A percentile compares a stretch with the other conserved stretches of the same genome.
Evolutionary conservation across 2,329 filamentous ascomycete species (phyloP).

Genomic region (Fusarium multiceps): DNA sequence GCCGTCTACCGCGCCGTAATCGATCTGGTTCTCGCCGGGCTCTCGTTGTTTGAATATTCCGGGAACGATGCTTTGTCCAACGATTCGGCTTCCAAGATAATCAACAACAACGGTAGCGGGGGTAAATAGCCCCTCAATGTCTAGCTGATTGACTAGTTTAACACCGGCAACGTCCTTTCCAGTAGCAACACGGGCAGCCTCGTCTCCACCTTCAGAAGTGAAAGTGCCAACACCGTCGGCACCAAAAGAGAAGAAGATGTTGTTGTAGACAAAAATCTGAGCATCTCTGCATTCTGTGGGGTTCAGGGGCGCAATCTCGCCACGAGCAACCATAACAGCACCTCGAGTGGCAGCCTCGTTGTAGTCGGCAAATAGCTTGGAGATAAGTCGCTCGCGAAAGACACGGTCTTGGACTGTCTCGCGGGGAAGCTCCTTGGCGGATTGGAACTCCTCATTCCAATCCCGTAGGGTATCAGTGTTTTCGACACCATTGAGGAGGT

Average conservation of each 20-base stretch:
- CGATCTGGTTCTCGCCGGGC: constrained; percentile 97
- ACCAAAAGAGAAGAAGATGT: constrained; percentile 99
- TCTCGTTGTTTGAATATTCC: constrained; percentile 99
- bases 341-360: constrained; percentile 94
- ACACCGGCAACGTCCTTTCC: constrained; percentile 97
- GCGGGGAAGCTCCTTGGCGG: constrained; percentile 91
- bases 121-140: constrained; percentile 93
- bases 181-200: constrained; percentile 93
- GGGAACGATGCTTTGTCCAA: constrained; percentile 97
- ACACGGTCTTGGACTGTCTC: constrained; percentile 95
- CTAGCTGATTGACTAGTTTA: constrained; percentile 94
- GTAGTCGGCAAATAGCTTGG: constrained; percentile 97
- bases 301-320: constrained; percentile 93
- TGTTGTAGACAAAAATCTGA: constrained; percentile 99
- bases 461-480: constrained; percentile 94
- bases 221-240: constrained; percentile 98
- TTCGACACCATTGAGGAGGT: constrained; percentile 88
- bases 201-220: constrained; percentile 93
- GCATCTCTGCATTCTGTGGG: constrained; percentile 92
- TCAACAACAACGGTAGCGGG: constrained; percentile 96
- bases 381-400: constrained; percentile 91
- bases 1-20: constrained; percentile 97
- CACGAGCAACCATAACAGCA: constrained; percentile 89
- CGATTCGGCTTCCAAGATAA: constrained; percentile 95
- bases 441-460: constrained; percentile 99